A percentile compares a stretch with the other conserved stretches of the same genome.
These are phyloP conservation scores for Coemansia sp. DNA, from an alignment of 192 early-diverging fungal species.

Conservation along the genomic window DNA sequence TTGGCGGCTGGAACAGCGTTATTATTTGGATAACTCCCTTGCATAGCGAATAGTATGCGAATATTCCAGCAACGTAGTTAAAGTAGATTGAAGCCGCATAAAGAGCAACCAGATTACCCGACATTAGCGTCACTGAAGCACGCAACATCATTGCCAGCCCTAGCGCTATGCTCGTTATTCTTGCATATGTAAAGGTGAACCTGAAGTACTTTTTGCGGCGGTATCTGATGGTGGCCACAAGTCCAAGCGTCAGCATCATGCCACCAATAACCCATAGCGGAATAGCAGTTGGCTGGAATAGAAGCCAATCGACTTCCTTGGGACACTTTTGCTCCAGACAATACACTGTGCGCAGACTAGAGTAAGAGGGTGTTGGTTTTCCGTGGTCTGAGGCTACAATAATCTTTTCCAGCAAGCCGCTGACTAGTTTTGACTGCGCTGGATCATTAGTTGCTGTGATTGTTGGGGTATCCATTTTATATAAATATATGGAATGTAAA, in stretches of 20 bases:
- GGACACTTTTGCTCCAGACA: conserved; percentile 10
- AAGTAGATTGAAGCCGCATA: conserved; percentile 32
- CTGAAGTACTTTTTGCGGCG: conserved; percentile 4
- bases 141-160: conserved; percentile 23
- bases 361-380: neutral
- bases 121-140: conserved; percentile 8
- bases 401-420: neutral
- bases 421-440: neutral
- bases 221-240: conserved; percentile 6
- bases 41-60: conserved; percentile 7
- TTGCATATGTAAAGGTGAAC: conserved; percentile 12
- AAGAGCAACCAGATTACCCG: neutral
- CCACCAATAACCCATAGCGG: conserved; percentile 20
- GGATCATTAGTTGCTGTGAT: neutral
- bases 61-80: conserved; percentile 22
- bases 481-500: too few relatives aligned
- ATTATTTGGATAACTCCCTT: conserved; percentile 5
- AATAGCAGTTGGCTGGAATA: conserved; percentile 12
- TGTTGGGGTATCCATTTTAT: neutral
- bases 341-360: conserved; percentile 2
- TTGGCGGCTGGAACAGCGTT: conserved; percentile 12
- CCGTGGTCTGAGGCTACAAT: neutral
- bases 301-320: conserved; percentile 22
- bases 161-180: conserved; percentile 20
- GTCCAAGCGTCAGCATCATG: neutral